Base-by-base conservation (phyloP, 306 rosid species). In the Sicyos edulis region DNA sequence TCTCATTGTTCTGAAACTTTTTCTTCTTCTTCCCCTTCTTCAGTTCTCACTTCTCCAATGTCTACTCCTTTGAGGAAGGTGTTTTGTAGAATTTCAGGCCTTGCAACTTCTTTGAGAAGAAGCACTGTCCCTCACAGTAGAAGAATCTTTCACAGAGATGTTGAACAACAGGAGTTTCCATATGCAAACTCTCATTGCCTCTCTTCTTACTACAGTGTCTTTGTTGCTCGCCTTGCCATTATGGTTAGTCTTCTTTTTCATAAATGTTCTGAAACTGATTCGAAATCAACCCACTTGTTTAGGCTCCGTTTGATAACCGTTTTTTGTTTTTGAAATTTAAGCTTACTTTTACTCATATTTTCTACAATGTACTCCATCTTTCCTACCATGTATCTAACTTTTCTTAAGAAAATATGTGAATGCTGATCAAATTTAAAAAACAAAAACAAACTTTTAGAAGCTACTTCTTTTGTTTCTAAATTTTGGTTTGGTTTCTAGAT, bases 171-270 rank as follows among this genome's bases (percentile, higher is more conserved):
- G 78, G 95, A 89, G 70, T 87, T 95, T 37, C 97, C 84, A 73
- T 84, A 87, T 82, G 86, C 86, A 3, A 83, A 63, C 75, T 77
- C 85, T 66, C 85, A 81, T 12, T 95, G 99, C 34, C 92, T 95
- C 66, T 87, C 99, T 5, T 95, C 99, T 1, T 95, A 91, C 75
- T 95, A 95, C 80, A 95, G 99, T 63, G 99, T 95, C 66, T 95
- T 95, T 74, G 96, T 91, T 12, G 99, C 89, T 81, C 89, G 99
- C 64, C 82, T 95, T 14, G 99, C 99, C 24, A 95, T 95, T 81
- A 95, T 95, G 99, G 99, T 91, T 61, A 74, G 92, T 86, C 52
- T 26, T 61, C 52, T 19, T 74, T 29, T 37, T 11, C 22, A 4
- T 9, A 42, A 64, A 63, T 63, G 52, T n/a, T 17, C 52, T 40